Evolutionary conservation across 148 eudicot genomes (phyloP).

Genomic region (Simmondsia chinensis): DNA sequence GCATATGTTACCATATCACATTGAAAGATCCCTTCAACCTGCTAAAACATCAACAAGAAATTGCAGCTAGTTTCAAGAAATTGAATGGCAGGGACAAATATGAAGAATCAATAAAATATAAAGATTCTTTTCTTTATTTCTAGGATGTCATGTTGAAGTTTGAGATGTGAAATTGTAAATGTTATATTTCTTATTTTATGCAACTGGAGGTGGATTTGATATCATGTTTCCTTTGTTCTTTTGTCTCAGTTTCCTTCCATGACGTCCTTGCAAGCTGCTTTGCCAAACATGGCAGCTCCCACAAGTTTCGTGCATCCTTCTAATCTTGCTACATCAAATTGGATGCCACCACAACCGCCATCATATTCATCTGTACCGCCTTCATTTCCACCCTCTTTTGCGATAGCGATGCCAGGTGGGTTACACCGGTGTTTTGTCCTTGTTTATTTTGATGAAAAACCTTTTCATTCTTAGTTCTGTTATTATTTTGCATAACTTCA

Average conservation of each 20-base stretch:
- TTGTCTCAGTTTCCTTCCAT: conserved; percentile 67
- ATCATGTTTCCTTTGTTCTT: not conserved
- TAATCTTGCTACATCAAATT: conserved; percentile 26
- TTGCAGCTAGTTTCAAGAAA: no score
- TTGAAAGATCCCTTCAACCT: no score
- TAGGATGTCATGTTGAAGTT: no score
- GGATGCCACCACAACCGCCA: conserved; percentile 36
- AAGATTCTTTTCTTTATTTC: no score
- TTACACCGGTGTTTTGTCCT: no score
- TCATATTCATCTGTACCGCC: conserved; percentile 40
- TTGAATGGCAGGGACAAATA: no score
- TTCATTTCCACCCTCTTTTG: conserved; percentile 38
- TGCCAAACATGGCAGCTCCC: conserved; percentile 45
- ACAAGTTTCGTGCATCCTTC: conserved; percentile 38
- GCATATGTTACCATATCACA: no score
- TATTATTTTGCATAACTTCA: no score
- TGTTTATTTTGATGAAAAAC: no score
- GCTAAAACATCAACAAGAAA: no score
- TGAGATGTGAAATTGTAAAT: not conserved
- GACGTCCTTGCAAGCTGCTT: conserved; percentile 68
- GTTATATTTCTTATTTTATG: not conserved
- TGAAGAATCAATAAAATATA: no score
- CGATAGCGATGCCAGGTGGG: conserved; percentile 27
- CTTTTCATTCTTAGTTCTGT: not conserved
- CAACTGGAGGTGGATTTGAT: not conserved